Evolutionary conservation across 1,284 basidiomycete species (phyloP).

Genomic region (Malassezia furfur): DNA sequence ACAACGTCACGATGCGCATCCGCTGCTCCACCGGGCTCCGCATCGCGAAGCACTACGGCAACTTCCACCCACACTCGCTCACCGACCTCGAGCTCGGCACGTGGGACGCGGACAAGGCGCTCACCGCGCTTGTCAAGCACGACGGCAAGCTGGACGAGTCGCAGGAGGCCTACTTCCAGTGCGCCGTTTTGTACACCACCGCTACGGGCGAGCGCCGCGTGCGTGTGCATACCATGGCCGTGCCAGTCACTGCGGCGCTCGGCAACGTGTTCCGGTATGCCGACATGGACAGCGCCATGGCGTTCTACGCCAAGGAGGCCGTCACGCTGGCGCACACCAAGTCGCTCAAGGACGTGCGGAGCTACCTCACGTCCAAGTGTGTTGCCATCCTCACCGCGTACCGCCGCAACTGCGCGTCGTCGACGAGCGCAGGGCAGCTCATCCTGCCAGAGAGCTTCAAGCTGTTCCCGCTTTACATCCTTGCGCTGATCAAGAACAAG

Average conservation of each 20-base stretch:
- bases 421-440: conserved; percentile 70
- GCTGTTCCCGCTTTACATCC: conserved; percentile 70
- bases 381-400: conserved; percentile 77
- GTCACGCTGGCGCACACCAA: conserved; percentile 65
- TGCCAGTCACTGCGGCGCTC: conserved; percentile 71
- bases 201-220: conserved; percentile 71
- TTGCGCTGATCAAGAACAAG: conserved; percentile 81
- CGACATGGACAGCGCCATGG: conserved; percentile 76
- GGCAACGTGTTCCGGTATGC: conserved; percentile 86
- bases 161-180: conserved; percentile 72
- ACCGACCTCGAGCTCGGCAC: conserved; percentile 73
- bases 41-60: conserved; percentile 65
- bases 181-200: conserved; percentile 82
- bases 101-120: conserved; percentile 70
- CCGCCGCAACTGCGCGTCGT: conserved; percentile 76
- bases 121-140: conserved; percentile 62
- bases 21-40: conserved; percentile 77
- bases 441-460: conserved; percentile 92
- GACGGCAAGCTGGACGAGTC: conserved; percentile 62
- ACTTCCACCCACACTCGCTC: conserved; percentile 66
- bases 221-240: conserved; percentile 70
- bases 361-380: conserved; percentile 74
- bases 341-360: conserved; percentile 66
- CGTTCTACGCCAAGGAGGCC: conserved; percentile 63
- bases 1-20: conserved; percentile 70